phyloP scores from a whole-genome alignment of 257 asterid species.

The Cinchona pubescens region DNA sequence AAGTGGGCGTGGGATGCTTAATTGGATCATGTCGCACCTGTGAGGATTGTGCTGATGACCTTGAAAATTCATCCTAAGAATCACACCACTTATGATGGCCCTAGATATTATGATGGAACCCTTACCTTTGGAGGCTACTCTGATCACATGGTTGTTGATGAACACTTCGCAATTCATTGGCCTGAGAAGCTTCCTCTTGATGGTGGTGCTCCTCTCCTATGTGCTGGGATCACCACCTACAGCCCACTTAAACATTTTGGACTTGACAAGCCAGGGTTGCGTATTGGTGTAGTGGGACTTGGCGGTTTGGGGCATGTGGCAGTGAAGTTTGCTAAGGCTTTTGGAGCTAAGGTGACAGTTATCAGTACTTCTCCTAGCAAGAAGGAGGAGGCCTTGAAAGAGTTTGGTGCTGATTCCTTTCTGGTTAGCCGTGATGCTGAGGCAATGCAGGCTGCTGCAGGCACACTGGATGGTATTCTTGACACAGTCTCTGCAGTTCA shows the following conservation, averaged over 20 bases:
- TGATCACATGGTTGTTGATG: conserved; percentile 25
- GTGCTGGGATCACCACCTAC: conserved; percentile 31
- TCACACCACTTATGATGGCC: conserved; percentile 14
- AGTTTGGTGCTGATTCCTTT: conserved; percentile 20
- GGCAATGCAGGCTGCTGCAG: conserved; percentile 13
- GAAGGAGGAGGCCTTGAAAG: conserved; percentile 21
- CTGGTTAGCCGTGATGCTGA: conserved; percentile 18
- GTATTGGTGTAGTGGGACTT: conserved; percentile 31
- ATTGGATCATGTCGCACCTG: conserved; percentile 26
- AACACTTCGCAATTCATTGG: conserved; percentile 23
- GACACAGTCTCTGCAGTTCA: conserved; percentile 30
- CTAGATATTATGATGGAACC: conserved; percentile 13
- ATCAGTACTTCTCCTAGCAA: conserved; percentile 28
- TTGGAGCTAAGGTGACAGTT: conserved; percentile 24
- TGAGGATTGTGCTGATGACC: conserved; percentile 14
- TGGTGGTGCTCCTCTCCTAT: conserved; percentile 25
- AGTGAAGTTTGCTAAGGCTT: conserved; percentile 31
- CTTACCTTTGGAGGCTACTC: conserved; percentile 27
- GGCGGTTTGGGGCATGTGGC: conserved; percentile 34
- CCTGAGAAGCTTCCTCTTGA: conserved; percentile 28
- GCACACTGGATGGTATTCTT: conserved; percentile 24
- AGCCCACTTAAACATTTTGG: conserved; percentile 27
- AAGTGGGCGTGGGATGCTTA: conserved; percentile 29
- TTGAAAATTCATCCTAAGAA: conserved; percentile 7
- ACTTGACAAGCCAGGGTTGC: conserved; percentile 26